phyloP scores from a whole-genome alignment of 2,329 filamentous ascomycete species.

The Waltergamsia citrina region DNA sequence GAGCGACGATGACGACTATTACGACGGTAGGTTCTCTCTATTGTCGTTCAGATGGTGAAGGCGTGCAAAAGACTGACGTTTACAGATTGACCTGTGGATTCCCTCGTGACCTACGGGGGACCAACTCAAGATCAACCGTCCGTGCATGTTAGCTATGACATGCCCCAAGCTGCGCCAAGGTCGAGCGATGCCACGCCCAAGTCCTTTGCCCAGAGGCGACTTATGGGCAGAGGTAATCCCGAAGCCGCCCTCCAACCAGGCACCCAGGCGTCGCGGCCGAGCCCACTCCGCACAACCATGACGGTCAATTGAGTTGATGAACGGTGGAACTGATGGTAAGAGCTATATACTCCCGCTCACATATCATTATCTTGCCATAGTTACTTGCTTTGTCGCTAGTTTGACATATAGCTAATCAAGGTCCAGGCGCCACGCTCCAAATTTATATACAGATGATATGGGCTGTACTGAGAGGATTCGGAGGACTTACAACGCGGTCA shows the following conservation, averaged over 20 bases:
- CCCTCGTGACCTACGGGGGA: conserved; percentile 85
- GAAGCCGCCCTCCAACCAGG: conserved; percentile 29
- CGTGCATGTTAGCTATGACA: conserved; percentile 31
- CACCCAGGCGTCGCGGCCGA: conserved; percentile 49
- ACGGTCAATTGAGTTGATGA: conserved; percentile 45
- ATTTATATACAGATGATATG: too few relatives aligned
- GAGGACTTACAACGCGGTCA: too few relatives aligned
- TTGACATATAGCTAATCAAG: too few relatives aligned
- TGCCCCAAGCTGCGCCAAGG: conserved; percentile 26
- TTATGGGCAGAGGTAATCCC: conserved; percentile 36
- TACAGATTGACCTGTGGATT: conserved; percentile 78
- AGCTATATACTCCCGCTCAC: too few relatives aligned
- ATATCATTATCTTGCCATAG: too few relatives aligned
- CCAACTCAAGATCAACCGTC: conserved; percentile 52
- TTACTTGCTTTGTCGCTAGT: too few relatives aligned
- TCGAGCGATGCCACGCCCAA: conserved; percentile 33
- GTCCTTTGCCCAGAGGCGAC: conserved; percentile 34
- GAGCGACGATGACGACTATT: conserved; percentile 93
- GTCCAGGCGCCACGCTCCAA: too few relatives aligned
- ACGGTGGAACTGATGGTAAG: conserved; percentile 6
- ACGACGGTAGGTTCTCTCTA: conserved; percentile 42
- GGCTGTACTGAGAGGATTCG: too few relatives aligned
- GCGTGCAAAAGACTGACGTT: conserved; percentile 5
- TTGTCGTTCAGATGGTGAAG: too few relatives aligned
- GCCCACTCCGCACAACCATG: conserved; percentile 61